These are phyloP conservation scores for Penicillium sp. DNA, from an alignment of 2,329 filamentous ascomycete species.

Conservation along the genomic window DNA sequence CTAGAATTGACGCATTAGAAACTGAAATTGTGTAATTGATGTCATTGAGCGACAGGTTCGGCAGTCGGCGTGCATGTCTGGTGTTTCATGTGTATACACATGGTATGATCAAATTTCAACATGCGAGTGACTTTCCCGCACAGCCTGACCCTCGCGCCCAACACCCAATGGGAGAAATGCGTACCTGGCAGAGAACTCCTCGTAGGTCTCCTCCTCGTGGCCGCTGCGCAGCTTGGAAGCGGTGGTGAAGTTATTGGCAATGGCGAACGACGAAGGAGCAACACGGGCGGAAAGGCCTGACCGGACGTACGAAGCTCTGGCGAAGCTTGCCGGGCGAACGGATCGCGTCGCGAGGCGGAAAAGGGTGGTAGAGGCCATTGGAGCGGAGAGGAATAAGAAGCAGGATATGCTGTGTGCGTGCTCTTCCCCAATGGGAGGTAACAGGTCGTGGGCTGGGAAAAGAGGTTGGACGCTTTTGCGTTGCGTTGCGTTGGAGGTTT, in stretches of 20 bases:
- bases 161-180: constrained; percentile 29
- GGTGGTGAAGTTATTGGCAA: constrained; percentile 61
- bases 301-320: constrained; percentile 62
- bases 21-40: background rate
- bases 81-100: background rate
- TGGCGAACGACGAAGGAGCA: constrained; percentile 49
- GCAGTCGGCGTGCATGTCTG: background rate
- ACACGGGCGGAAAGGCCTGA: constrained; percentile 52
- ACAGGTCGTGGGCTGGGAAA: constrained; percentile 4
- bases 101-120: background rate
- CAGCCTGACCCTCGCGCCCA: background rate
- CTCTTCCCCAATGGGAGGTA: constrained; percentile 14
- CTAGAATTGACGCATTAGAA: constrained; percentile 53
- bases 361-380: constrained; percentile 65
- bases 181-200: constrained; percentile 98
- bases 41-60: background rate
- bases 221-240: constrained; percentile 54
- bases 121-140: constrained; percentile 11
- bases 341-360: constrained; percentile 69
- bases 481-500: constrained; percentile 7
- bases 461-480: constrained; percentile 12
- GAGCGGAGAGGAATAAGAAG: constrained; percentile 22
- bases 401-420: constrained; percentile 8
- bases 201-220: constrained; percentile 94
- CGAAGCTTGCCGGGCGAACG: constrained; percentile 55